These are phyloP conservation scores for Centrapalus pauciflorus DNA, from an alignment of 129 eudicot genomes.

Conservation along the genomic window DNA sequence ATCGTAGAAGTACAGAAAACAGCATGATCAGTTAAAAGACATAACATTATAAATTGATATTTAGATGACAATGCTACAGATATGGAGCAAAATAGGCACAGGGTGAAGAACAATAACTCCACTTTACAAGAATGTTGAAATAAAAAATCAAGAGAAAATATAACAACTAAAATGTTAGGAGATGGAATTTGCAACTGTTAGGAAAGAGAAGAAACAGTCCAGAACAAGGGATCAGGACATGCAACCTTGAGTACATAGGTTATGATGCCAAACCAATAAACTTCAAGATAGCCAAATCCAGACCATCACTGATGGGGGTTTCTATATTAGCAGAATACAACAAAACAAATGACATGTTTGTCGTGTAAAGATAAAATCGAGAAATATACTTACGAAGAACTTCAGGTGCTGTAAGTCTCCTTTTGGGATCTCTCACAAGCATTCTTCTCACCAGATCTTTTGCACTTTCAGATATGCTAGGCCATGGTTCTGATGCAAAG, in stretches of 20 bases:
- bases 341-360: neutral
- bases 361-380: neutral
- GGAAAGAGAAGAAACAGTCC: too few species aligned
- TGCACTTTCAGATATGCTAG: slow-evolving; percentile 81
- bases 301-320: neutral
- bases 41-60: neutral
- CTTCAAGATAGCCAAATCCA: too few species aligned
- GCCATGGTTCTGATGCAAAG: slow-evolving; percentile 97
- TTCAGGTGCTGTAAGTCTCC: slow-evolving; percentile 81
- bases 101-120: neutral
- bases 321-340: neutral
- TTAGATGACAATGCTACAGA: neutral
- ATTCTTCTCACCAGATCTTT: slow-evolving; percentile 88
- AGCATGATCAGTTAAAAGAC: neutral
- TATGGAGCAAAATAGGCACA: neutral
- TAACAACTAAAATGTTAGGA: neutral
- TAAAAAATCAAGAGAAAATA: neutral
- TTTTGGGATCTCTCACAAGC: slow-evolving; percentile 90
- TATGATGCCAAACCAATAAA: too few species aligned
- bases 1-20: neutral
- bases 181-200: neutral
- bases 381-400: slow-evolving; percentile 68
- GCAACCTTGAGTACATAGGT: too few species aligned
- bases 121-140: neutral
- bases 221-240: too few species aligned